Percentiles rank a stretch among this genome's conserved stretches.
Evolutionary conservation across 192 early-diverging fungal species (phyloP).

Genomic region (Coemansia sp.): DNA sequence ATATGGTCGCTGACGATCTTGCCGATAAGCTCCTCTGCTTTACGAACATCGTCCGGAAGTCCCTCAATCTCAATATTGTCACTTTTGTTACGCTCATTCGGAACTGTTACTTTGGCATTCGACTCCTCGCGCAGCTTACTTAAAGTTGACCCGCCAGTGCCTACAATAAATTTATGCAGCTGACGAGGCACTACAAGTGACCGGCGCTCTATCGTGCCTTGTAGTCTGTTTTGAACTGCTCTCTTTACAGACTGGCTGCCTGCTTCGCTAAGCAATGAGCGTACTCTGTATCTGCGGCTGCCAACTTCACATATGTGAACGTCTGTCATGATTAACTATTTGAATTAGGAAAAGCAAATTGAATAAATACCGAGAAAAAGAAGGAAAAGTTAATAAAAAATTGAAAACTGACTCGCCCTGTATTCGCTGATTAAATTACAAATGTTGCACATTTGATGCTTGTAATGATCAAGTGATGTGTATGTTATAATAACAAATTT

Average conservation of each 20-base stretch:
- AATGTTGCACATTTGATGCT: too few relatives aligned
- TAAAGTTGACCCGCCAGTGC: slow-evolving; percentile 2
- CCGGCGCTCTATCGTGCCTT: slow-evolving; percentile 1
- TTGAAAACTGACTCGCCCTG: too few relatives aligned
- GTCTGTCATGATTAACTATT: too few relatives aligned
- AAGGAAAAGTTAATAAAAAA: too few relatives aligned
- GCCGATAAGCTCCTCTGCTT: slow-evolving; percentile 14
- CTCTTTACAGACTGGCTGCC: not conserved
- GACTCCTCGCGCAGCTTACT: slow-evolving; percentile 5
- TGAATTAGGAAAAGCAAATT: too few relatives aligned
- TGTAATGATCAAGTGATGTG: too few relatives aligned
- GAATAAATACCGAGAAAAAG: too few relatives aligned
- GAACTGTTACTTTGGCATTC: slow-evolving; percentile 23
- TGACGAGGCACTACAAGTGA: slow-evolving; percentile 10
- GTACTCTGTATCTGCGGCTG: not conserved
- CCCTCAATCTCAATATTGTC: slow-evolving; percentile 27
- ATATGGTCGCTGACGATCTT: slow-evolving; percentile 15
- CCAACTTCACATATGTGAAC: not conserved
- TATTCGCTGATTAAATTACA: too few relatives aligned
- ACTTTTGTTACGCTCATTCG: slow-evolving; percentile 11
- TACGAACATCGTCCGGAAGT: slow-evolving; percentile 6
- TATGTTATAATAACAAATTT: too few relatives aligned
- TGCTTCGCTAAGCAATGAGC: not conserved
- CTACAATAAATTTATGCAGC: slow-evolving; percentile 26
- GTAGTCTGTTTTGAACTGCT: not conserved